These are phyloP conservation scores for Saussurea involucrata DNA, from an alignment of 129 eudicot genomes.

Conservation along the genomic window DNA sequence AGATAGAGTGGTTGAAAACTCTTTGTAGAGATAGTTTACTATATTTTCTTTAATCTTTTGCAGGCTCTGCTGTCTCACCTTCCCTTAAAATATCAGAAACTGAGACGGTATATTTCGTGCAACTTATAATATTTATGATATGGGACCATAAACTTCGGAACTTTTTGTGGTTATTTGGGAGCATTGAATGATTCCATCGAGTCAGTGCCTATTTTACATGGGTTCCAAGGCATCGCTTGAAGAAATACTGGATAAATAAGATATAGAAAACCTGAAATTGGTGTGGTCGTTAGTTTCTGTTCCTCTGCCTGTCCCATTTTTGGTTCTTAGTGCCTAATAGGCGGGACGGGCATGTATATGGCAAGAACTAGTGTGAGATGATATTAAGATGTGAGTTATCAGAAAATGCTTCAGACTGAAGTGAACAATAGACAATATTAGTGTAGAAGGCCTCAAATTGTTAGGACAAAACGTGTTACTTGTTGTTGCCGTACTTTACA, in stretches of 20 bases:
- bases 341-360: too few species aligned
- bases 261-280: background rate
- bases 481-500: too few species aligned
- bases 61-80: conserved; percentile 75
- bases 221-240: background rate
- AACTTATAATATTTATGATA: conserved; percentile 13
- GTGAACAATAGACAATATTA: too few species aligned
- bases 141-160: background rate
- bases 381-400: too few species aligned
- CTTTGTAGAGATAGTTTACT: conserved; percentile 16
- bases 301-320: too few species aligned
- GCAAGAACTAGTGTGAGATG: too few species aligned
- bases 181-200: background rate
- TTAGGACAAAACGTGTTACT: too few species aligned
- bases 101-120: conserved; percentile 54
- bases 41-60: conserved; percentile 23
- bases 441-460: too few species aligned
- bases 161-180: background rate
- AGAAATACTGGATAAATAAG: background rate
- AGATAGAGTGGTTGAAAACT: background rate
- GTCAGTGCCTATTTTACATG: background rate
- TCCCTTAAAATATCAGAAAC: conserved; percentile 69
- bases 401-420: too few species aligned
- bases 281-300: background rate
- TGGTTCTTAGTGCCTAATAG: too few species aligned